Base-by-base conservation (phyloP, 2,329 filamentous ascomycete species). In the Curvularia hawaiiensis region DNA sequence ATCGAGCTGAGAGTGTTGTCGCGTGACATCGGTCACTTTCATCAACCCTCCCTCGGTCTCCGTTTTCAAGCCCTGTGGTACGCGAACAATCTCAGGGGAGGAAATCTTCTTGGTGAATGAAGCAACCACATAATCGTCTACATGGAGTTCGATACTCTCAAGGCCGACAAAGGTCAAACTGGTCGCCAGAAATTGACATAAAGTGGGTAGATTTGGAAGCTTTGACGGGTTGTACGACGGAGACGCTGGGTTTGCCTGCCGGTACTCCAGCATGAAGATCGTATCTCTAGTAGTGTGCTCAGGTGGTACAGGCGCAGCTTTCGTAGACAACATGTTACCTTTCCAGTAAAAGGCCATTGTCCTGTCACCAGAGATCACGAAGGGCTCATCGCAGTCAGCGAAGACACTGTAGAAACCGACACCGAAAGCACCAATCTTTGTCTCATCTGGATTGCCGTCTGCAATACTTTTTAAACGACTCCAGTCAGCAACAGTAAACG, bases 281-380 rank as follows among this genome's bases (percentile, higher is more conserved):
- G 96, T 99, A 67, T 94, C 86, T 31, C 81, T 81, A 54, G 83
- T 89, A 16, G 82, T 79, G 69, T 92, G 84, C 24, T 85, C 85
- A 45, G 86, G 82, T 1, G 90, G 87, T 8, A 97, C 79, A 64
- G 88, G 87, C 22, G 95, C 83, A 66, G 92, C 91, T 68, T 93
- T 90, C 24, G 96, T 99, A 75, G 97, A 98, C 1, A 99, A 84
- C 5, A 92, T 91, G 75, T 98, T 98, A n/a, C 90, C 93, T 76
- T 97, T 98, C 96, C 95, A 99, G 80, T 97, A 99, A 73, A 99
- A 99, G 0, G 94, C 94, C 91, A 99, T 97, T 38, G 92, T 93
- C 77, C 96, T 89, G 61, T 84, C 86, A 0, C 95, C 95, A 0
- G 94, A 98, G 65, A 92, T 95, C 63, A 99, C 90, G 72, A 99